Evolutionary conservation across 768 basidiomycete species (phyloP).

Genomic region (Boletellus ananiceps): DNA sequence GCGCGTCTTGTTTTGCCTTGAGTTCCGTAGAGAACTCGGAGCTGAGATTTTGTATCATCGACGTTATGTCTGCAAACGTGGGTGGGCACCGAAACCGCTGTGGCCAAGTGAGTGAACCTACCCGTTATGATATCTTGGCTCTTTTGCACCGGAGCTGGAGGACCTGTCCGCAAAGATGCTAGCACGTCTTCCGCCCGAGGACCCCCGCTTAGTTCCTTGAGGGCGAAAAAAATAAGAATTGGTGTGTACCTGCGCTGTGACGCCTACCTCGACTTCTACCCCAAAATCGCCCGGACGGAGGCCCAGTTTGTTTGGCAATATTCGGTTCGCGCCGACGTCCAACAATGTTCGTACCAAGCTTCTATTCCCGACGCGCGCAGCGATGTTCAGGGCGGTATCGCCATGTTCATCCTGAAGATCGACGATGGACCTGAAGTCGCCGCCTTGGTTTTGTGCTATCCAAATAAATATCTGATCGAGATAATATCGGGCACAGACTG

Average conservation of each 20-base stretch:
- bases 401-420: conserved; percentile 94
- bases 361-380: conserved; percentile 88
- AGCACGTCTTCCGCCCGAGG: conserved; percentile 78
- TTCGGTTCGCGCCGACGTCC: conserved; percentile 90
- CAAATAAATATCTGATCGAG: conserved; percentile 85
- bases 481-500: conserved; percentile 81
- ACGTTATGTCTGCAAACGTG: conserved; percentile 61
- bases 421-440: conserved; percentile 74
- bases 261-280: conserved; percentile 79
- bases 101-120: conserved; percentile 22
- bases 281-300: conserved; percentile 93
- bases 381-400: conserved; percentile 93
- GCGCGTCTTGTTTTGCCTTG: conserved; percentile 76
- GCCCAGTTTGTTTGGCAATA: conserved; percentile 88
- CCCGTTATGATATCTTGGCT: conserved; percentile 84
- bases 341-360: conserved; percentile 81
- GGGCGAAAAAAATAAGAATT: conserved; percentile 1
- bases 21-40: conserved; percentile 81
- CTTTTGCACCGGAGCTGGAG: conserved; percentile 76
- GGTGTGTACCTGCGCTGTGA: neutral
- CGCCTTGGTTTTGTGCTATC: conserved; percentile 74
- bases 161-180: conserved; percentile 65
- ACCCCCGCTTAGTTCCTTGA: conserved; percentile 64
- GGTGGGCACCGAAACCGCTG: conserved; percentile 7
- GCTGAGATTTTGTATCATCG: conserved; percentile 76